Evolutionary conservation across 2,329 filamentous ascomycete genomes (phyloP), one percentile per base, ranked within the genome.

Genomic region (Penicillium vulpinum): DNA sequence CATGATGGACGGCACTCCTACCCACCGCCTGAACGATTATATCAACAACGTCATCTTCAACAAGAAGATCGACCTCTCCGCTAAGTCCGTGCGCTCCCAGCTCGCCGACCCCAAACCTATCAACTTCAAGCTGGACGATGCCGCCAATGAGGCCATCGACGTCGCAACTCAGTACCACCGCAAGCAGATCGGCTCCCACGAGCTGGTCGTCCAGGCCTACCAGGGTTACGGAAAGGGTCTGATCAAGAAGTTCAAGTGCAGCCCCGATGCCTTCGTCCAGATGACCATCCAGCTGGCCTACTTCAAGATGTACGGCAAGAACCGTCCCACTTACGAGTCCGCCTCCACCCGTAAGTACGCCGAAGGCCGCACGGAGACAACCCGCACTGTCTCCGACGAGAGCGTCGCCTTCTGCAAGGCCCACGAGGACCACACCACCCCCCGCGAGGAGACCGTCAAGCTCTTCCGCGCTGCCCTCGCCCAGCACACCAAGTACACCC

Each of bases 1-100:
- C 69, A 97, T 99, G 94, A 99, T 99, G 95, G 94, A 99, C 73
- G 94, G 95, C 63, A 99, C 94, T 7, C 92, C 95, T 1, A 99
- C 95, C 2, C 94, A 97, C 78, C 89, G 95, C 39, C 63, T 99
- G 16, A 99, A 97, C 76, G 94, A 99, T 82, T 94, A 92, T 71
- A 84, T 95, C 72, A 95, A 93, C 80, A 87, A 90, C 73, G 84
- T 90, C 70, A 97, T 97, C 75, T 92, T 96, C 78, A 88, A 88
- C 79, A 93, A 96, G 80, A 95, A 94, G 75, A 86, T 99, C 57
- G 92, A 97, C 76, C 90, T 97, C 72, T 89, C 88, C 58, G 85
- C 92, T 73, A 84, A 91, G 8, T 79, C 80, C 6, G 77, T 96
- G 59, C 91, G 94, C 68, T 92, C 91, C 44, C 85, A 89, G 75